Conservation (phyloP, 1,284 basidiomycete species). For the Ustilago shanxiensis region DNA sequence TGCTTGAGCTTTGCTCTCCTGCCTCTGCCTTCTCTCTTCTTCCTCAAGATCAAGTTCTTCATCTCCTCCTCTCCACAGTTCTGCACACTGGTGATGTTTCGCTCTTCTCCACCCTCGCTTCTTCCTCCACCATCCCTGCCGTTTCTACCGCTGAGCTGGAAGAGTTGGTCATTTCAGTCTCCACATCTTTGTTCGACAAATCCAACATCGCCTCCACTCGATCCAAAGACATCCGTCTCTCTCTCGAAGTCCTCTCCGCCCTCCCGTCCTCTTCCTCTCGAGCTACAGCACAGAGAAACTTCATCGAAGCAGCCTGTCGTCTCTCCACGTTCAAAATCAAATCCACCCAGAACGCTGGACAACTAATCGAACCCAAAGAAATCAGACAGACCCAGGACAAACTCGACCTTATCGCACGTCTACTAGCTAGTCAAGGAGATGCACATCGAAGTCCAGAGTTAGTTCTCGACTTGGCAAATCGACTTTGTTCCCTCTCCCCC, state of each 20-base stretch:
- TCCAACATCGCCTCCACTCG: slow-evolving; percentile 23
- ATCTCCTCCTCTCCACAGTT: slow-evolving; percentile 16
- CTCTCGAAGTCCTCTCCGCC: slow-evolving; percentile 30
- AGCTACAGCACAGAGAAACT: slow-evolving; percentile 20
- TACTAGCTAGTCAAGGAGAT: slow-evolving; percentile 34
- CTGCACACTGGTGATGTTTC: slow-evolving; percentile 34
- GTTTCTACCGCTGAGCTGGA: slow-evolving; percentile 15
- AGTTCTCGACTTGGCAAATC: slow-evolving; percentile 36
- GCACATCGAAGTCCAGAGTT: slow-evolving; percentile 46
- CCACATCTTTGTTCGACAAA: slow-evolving; percentile 32
- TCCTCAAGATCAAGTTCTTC: background rate
- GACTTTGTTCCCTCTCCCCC: slow-evolving; percentile 9
- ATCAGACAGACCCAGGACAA: slow-evolving; percentile 32
- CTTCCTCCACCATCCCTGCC: slow-evolving; percentile 3
- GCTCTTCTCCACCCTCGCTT: slow-evolving; percentile 31
- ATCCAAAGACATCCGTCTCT: slow-evolving; percentile 25
- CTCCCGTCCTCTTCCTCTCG: slow-evolving; percentile 3
- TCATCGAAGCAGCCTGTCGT: slow-evolving; percentile 52
- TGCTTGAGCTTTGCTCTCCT: slow-evolving; percentile 10
- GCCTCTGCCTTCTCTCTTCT: slow-evolving; percentile 11
- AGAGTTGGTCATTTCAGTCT: slow-evolving; percentile 32
- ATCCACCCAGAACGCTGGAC: slow-evolving; percentile 12
- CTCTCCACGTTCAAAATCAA: slow-evolving; percentile 47
- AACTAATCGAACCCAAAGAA: slow-evolving; percentile 31
- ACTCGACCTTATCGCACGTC: slow-evolving; percentile 29